These are phyloP conservation scores for Mycena haematopus DNA, from an alignment of 768 basidiomycete species.

Conservation along the genomic window DNA sequence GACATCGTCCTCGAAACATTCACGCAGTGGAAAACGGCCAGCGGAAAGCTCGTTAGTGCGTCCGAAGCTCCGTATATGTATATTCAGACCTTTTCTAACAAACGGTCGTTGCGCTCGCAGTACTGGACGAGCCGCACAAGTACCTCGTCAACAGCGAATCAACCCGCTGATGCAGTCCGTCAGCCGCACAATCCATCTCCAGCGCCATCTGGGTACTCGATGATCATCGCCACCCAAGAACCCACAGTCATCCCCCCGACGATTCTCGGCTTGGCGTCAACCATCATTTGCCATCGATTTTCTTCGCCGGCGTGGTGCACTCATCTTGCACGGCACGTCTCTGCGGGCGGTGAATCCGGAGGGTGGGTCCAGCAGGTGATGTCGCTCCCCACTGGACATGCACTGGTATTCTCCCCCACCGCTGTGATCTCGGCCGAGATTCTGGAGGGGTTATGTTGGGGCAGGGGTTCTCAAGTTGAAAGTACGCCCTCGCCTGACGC, in stretches of 20 bases:
- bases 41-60: constrained; percentile 16
- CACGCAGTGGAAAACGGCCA: constrained; percentile 23
- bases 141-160: constrained; percentile 1
- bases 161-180: not conserved
- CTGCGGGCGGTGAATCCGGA: not conserved
- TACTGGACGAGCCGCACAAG: not conserved
- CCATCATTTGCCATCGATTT: not conserved
- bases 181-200: not conserved
- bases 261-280: not conserved
- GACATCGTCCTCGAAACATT: constrained; percentile 47
- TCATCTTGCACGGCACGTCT: not conserved
- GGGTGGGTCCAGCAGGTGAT: not conserved
- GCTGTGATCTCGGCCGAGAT: not conserved
- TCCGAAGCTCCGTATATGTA: not conserved
- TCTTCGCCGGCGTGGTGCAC: not conserved
- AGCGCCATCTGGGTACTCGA: not conserved
- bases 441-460: not conserved
- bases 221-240: not conserved
- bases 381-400: not conserved
- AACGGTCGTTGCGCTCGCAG: not conserved
- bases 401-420: not conserved
- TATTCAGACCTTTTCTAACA: not conserved
- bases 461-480: not conserved
- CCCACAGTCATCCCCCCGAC: not conserved
- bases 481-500: constrained; percentile 2